phyloP scores from a whole-genome alignment of 352 stramenopile species.

The Detonula confervacea region DNA sequence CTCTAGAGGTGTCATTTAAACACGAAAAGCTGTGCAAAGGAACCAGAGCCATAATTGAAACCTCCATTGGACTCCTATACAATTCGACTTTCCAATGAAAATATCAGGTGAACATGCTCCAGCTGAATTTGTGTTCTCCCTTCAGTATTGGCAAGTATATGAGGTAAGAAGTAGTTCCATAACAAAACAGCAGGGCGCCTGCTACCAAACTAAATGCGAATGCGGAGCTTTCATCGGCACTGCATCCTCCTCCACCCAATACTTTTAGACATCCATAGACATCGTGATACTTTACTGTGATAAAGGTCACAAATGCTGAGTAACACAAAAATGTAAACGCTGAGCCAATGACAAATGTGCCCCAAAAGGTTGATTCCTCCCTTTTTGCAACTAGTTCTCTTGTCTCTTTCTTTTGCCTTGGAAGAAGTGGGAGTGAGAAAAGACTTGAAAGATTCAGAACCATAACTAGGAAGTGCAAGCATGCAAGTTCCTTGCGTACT shows the following conservation, averaged over 20 bases:
- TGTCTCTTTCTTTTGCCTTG: slow-evolving; percentile 58
- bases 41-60: too few species aligned
- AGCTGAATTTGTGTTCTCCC: slow-evolving; percentile 43
- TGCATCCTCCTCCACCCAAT: slow-evolving; percentile 46
- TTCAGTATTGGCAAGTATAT: slow-evolving; percentile 49
- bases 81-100: too few species aligned
- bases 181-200: slow-evolving; percentile 46
- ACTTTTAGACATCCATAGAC: slow-evolving; percentile 52
- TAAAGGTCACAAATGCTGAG: slow-evolving; percentile 44
- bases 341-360: slow-evolving; percentile 36
- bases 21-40: too few species aligned
- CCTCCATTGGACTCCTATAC: too few species aligned
- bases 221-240: slow-evolving; percentile 38
- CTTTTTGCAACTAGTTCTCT: slow-evolving; percentile 49
- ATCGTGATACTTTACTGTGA: slow-evolving; percentile 51
- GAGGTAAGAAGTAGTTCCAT: slow-evolving; percentile 52
- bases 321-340: slow-evolving; percentile 50
- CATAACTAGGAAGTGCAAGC: slow-evolving; percentile 36
- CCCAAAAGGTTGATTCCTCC: slow-evolving; percentile 43
- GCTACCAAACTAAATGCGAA: slow-evolving; percentile 29
- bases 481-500: slow-evolving; percentile 46
- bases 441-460: slow-evolving; percentile 49
- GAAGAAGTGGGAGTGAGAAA: slow-evolving; percentile 48
- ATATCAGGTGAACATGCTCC: slow-evolving; percentile 42
- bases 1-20: too few species aligned